Conservation (phyloP, 1,284 basidiomycete species). For the Afroboletus lepidellus region DNA sequence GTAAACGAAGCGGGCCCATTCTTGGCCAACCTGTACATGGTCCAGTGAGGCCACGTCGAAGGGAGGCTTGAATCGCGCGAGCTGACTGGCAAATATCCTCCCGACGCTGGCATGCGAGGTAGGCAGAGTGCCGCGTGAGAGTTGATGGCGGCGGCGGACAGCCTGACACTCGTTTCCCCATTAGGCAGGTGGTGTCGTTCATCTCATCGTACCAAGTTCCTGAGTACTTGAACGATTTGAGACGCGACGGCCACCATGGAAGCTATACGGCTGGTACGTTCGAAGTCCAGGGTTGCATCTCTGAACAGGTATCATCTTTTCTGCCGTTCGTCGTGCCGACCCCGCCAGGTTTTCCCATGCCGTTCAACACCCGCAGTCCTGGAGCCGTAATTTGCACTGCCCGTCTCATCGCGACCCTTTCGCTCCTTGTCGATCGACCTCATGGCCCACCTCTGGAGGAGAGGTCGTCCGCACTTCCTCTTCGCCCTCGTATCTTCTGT, state of each 20-base stretch:
- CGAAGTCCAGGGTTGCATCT: neutral
- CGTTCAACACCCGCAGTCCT: neutral
- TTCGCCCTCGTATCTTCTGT: conserved; percentile 2
- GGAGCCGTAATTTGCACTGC: neutral
- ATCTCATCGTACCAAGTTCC: no score
- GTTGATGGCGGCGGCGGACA: no score
- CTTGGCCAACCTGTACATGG: conserved; percentile 17
- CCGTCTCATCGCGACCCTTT: no score
- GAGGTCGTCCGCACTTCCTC: conserved; percentile 1
- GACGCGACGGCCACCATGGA: no score
- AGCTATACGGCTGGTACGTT: no score
- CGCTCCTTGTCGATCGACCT: neutral
- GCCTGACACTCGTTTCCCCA: neutral
- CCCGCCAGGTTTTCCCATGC: neutral
- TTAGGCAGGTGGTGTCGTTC: conserved; percentile 9
- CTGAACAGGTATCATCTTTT: neutral
- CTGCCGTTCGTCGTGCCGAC: neutral
- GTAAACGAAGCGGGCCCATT: conserved; percentile 15
- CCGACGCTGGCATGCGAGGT: conserved; percentile 6
- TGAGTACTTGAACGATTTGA: no score
- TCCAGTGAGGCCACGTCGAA: conserved; percentile 2
- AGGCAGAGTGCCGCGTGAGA: neutral
- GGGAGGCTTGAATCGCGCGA: conserved; percentile 8
- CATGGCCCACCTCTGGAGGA: conserved; percentile 1
- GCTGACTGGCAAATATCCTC: conserved; percentile 24